Conservation (phyloP, 2,329 filamentous ascomycete species). For the Penicillium sp. region DNA sequence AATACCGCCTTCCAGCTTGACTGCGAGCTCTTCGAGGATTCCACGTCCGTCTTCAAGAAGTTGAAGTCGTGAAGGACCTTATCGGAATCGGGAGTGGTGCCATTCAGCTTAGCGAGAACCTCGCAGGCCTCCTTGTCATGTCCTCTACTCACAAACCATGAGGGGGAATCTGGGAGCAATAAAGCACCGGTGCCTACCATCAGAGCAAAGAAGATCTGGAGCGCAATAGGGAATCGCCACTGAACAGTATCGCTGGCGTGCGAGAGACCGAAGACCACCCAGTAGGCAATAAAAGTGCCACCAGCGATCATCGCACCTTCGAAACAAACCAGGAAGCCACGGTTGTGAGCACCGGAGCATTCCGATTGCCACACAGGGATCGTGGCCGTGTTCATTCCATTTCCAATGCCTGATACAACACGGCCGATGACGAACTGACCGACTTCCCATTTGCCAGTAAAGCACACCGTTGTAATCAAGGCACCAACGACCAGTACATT, state of each 20-base stretch:
- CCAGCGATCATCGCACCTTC: slow-evolving; percentile 34
- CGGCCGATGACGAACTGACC: slow-evolving; percentile 40
- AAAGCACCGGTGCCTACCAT: slow-evolving; percentile 21
- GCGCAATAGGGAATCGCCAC: slow-evolving; percentile 50
- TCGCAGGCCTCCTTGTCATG: slow-evolving; percentile 47
- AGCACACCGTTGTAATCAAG: slow-evolving; percentile 19
- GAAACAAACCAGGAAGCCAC: slow-evolving; percentile 29
- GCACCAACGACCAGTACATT: slow-evolving; percentile 42
- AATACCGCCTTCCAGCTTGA: slow-evolving; percentile 28
- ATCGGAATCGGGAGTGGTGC: slow-evolving; percentile 39
- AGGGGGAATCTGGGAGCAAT: slow-evolving; percentile 53
- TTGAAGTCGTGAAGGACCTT: slow-evolving; percentile 27
- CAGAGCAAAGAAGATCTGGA: slow-evolving; percentile 47
- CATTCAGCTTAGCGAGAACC: slow-evolving; percentile 49
- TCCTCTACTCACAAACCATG: slow-evolving; percentile 55
- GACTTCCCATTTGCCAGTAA: slow-evolving; percentile 12
- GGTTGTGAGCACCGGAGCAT: slow-evolving; percentile 24
- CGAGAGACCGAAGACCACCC: slow-evolving; percentile 38
- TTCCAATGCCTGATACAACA: slow-evolving; percentile 33
- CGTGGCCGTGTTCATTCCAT: slow-evolving; percentile 32
- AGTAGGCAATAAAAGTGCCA: slow-evolving; percentile 38
- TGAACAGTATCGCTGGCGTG: slow-evolving; percentile 33
- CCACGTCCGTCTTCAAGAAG: slow-evolving; percentile 48
- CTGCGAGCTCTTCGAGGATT: slow-evolving; percentile 34
- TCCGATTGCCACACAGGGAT: slow-evolving; percentile 39